Percentiles rank a stretch among this genome's conserved stretches.
Conservation (phyloP, 257 asterid genomes). For the Verbascum thapsus region DNA sequence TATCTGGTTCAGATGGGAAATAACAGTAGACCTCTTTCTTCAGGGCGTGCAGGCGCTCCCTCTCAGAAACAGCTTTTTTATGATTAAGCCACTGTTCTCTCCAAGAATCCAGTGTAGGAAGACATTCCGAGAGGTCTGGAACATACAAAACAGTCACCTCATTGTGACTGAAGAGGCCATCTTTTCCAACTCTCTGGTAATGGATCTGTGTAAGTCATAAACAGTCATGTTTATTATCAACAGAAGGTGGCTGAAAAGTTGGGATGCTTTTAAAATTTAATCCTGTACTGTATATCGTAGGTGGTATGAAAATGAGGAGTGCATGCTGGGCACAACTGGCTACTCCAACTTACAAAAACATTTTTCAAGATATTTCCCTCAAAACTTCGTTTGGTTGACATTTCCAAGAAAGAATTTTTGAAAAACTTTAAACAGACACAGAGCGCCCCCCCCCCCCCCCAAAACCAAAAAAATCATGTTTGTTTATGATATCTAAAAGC, state of each 20-base stretch:
- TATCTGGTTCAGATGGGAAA: slow-evolving; percentile 10
- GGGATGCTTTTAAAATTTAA: slow-evolving; percentile 11
- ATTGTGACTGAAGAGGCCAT: slow-evolving; percentile 84
- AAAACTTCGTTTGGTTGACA: too few species aligned
- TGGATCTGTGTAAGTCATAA: slow-evolving; percentile 63
- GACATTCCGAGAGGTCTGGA: slow-evolving; percentile 87
- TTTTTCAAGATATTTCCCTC: too few species aligned
- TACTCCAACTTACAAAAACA: too few species aligned
- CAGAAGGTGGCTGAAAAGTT: slow-evolving; percentile 22
- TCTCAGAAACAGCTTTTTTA: slow-evolving; percentile 65
- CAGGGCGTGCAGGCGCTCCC: slow-evolving; percentile 52
- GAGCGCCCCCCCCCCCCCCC: too few species aligned
- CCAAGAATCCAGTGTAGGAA: slow-evolving; percentile 87
- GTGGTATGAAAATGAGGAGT: too few species aligned
- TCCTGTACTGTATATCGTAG: neutral
- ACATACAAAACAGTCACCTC: slow-evolving; percentile 87
- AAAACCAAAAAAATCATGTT: too few species aligned
- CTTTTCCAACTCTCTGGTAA: slow-evolving; percentile 85
- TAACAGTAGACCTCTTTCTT: slow-evolving; percentile 62
- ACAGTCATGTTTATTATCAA: slow-evolving; percentile 19
- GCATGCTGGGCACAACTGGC: too few species aligned
- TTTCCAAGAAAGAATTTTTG: too few species aligned
- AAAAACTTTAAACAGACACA: too few species aligned
- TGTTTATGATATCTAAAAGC: too few species aligned
- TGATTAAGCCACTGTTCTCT: slow-evolving; percentile 78